Evolutionary conservation across 345 rosid species (phyloP).

Genomic region (Eucalyptus sp.): DNA sequence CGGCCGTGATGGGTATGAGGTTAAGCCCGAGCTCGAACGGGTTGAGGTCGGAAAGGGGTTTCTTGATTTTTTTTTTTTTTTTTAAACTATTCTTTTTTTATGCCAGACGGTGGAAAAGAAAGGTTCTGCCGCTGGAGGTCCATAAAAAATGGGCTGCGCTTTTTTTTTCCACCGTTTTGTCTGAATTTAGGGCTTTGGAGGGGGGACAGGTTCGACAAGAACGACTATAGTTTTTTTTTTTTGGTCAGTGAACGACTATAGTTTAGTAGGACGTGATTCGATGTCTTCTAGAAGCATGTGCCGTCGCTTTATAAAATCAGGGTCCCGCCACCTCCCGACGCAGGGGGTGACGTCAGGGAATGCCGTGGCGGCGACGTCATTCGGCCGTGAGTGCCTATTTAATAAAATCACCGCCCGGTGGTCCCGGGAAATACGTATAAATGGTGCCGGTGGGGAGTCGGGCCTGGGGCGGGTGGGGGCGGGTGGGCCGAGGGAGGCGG

Average conservation of each 20-base stretch:
- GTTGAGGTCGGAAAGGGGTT: neutral
- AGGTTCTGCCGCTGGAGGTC: neutral
- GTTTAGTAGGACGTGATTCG: neutral
- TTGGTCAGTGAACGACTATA: neutral
- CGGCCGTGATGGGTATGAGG: neutral
- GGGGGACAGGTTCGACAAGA: neutral
- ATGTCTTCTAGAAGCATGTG: neutral
- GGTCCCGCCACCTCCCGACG: neutral
- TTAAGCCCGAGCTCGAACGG: neutral
- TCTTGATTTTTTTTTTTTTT: neutral
- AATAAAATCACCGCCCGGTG: neutral
- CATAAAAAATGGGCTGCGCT: neutral
- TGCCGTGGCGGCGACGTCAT: neutral
- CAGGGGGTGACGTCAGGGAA: neutral
- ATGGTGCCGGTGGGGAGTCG: neutral
- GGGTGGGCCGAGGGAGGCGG: too few relatives aligned
- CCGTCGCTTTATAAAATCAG: neutral
- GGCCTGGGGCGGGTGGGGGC: neutral
- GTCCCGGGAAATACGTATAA: neutral
- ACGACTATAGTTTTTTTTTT: neutral
- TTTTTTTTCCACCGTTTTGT: neutral
- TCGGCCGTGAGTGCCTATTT: fast-evolving
- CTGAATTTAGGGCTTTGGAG: neutral
- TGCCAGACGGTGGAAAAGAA: neutral
- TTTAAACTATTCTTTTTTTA: neutral